Percentiles rank a stretch among this genome's conserved stretches.
These are phyloP conservation scores for Allium sativum DNA, from an alignment of 106 monocot species.

Conservation along the genomic window DNA sequence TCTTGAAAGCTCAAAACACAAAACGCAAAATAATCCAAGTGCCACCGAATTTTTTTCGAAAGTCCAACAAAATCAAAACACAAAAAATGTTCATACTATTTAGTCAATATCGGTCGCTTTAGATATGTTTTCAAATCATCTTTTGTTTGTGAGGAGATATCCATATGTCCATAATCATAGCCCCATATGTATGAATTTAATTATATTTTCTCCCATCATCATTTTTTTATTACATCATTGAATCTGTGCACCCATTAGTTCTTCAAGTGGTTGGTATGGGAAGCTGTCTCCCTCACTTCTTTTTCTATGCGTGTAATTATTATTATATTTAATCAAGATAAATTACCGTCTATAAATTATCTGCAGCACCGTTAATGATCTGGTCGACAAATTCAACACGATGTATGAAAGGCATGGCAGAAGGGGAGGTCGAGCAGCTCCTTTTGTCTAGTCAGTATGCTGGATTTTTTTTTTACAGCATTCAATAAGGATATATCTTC, in stretches of 20 bases:
- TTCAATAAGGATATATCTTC: too few relatives aligned
- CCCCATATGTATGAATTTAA: neutral
- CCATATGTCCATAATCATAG: neutral
- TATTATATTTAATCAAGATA: too few relatives aligned
- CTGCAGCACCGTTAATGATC: constrained; percentile 79
- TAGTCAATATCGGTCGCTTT: too few relatives aligned
- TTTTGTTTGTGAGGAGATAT: too few relatives aligned
- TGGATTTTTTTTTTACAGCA: neutral
- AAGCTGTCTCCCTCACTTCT: neutral
- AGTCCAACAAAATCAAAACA: too few relatives aligned
- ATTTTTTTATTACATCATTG: neutral
- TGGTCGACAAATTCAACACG: constrained; percentile 85
- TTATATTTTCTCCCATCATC: neutral
- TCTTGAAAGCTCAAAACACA: too few relatives aligned
- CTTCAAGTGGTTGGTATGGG: neutral
- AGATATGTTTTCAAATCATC: too few relatives aligned
- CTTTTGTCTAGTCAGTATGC: constrained; percentile 43
- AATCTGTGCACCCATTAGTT: neutral
- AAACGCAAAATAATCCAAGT: too few relatives aligned
- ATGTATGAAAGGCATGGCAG: constrained; percentile 64
- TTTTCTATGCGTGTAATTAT: constrained; percentile 1
- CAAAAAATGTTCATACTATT: too few relatives aligned
- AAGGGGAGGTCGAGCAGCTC: constrained; percentile 62
- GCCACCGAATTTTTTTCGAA: too few relatives aligned
- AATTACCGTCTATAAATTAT: too few relatives aligned